These are phyloP conservation scores for Copromyces sp. DNA, from an alignment of 495 filamentous ascomycete species.

Conservation along the genomic window DNA sequence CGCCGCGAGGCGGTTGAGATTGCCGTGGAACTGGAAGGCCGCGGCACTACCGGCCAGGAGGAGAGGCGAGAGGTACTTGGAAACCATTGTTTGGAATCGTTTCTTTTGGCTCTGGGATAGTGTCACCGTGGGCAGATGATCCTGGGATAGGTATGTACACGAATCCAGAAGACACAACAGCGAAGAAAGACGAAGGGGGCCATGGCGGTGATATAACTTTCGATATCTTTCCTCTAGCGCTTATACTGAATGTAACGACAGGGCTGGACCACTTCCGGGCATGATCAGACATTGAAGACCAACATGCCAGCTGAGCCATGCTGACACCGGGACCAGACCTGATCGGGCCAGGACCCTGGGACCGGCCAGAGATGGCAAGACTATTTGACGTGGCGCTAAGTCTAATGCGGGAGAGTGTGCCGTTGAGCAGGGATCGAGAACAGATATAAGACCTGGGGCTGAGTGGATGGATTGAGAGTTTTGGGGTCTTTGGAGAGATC, in stretches of 20 bases:
- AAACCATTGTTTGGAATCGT: background rate
- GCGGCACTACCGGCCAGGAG: conserved; percentile 5
- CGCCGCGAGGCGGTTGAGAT: conserved; percentile 9
- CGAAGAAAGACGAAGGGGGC: background rate
- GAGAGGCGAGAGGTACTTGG: background rate
- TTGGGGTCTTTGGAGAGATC: background rate
- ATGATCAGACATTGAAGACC: background rate
- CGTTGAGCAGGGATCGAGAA: background rate
- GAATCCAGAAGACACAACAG: background rate
- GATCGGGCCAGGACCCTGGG: background rate
- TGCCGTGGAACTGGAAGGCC: conserved; percentile 4
- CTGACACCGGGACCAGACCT: background rate
- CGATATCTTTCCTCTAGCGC: background rate
- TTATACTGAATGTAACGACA: background rate
- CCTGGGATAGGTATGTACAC: background rate
- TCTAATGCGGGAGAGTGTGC: background rate
- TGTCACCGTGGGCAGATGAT: background rate
- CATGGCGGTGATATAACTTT: background rate
- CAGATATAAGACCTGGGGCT: background rate
- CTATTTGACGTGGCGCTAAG: background rate
- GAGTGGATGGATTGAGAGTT: background rate
- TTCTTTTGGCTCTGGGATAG: background rate
- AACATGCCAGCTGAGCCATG: background rate
- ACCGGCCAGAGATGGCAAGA: background rate
- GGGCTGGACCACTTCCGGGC: background rate